Evolutionary conservation across 2,329 filamentous ascomycete species (phyloP), one percentile per base, ranked within the genome.

Genomic region (Plenodomus biglobosus): DNA sequence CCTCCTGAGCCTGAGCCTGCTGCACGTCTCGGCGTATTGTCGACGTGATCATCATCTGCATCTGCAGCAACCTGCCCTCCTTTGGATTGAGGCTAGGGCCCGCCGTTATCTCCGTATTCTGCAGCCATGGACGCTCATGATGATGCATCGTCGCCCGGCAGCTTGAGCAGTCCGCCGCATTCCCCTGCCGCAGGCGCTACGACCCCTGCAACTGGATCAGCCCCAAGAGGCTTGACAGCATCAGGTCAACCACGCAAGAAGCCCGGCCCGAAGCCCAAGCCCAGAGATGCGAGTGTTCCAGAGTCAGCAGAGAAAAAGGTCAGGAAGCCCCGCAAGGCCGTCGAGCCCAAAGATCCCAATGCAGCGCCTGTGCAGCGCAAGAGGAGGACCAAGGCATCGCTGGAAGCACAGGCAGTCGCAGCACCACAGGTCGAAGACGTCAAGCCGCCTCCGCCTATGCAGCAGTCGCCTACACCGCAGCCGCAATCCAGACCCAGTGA

Each of bases 311-410:
- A 75, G 54, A 76, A 74, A 42, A 75, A 75, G 52, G 64, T 72
- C 3, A 73, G 73, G 55, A 77, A 76, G 58, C 62, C 75, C 32
- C 70, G 77, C 48, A 78, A 76, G 59, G 67, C 74, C 16, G 65
- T 68, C 21, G 73, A 75, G 46, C 70, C 74, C 40, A 62, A 87
- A 79, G 64, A 81, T 75, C 51, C 78, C 73, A 66, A 59, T 64
- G 62, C 66, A 30, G 64, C 70, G 3, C 68, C 72, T 24, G 62
- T 68, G 38, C 69, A 78, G 50, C 79, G 81, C 58, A 84, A 78
- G 71, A 75, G 76, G 59, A 68, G 75, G 63, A 71, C 69, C 38
- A 70, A 71, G 56, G 73, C 73, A 46, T 72, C 61, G 22, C 49
- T 67, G 19, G 65, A 66, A 42, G 62, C 71, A 52, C 62, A 69